A percentile compares a stretch with the other conserved stretches of the same genome.
Evolutionary conservation across 139 green algal genomes (phyloP).

Genomic region (Ulvella scutata): DNA sequence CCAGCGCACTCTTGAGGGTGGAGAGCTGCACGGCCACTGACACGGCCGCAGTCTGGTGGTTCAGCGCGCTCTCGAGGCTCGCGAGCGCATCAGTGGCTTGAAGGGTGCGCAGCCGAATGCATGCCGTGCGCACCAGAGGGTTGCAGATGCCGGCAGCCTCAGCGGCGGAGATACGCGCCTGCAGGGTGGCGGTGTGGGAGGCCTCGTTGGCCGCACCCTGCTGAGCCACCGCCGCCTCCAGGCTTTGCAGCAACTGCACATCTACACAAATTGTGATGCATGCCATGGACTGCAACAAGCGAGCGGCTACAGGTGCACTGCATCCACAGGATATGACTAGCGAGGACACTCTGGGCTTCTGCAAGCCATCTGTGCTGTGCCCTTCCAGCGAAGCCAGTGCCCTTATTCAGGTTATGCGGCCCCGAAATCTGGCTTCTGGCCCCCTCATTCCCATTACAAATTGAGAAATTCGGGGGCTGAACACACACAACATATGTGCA

Average conservation of each 20-base stretch:
- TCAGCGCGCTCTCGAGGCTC: slow-evolving; percentile 30
- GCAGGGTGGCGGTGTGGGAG: slow-evolving; percentile 12
- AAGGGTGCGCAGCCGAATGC: slow-evolving; percentile 14
- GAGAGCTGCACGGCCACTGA: slow-evolving; percentile 11
- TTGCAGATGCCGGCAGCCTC: slow-evolving; percentile 16
- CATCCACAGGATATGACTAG: no score
- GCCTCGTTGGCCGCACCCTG: slow-evolving; percentile 9
- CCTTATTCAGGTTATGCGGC: no score
- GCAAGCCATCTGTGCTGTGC: no score
- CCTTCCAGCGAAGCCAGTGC: no score
- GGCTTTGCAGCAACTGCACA: slow-evolving; percentile 44
- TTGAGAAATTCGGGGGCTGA: no score
- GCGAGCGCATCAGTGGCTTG: slow-evolving; percentile 12
- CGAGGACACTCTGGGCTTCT: no score
- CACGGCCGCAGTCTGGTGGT: slow-evolving; percentile 20
- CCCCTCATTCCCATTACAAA: no score
- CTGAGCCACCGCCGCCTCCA: slow-evolving; percentile 35
- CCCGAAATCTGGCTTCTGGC: no score
- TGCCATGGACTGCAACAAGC: no score
- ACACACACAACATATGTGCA: no score
- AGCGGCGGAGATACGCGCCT: slow-evolving; percentile 26
- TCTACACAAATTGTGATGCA: no score
- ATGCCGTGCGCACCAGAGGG: slow-evolving; percentile 10
- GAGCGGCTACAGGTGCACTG: no score
- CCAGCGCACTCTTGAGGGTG: slow-evolving; percentile 25